A percentile compares a stretch with the other conserved stretches of the same genome.
Conservation (phyloP, 2,329 filamentous ascomycete species). For the Fusarium nelsonii region DNA sequence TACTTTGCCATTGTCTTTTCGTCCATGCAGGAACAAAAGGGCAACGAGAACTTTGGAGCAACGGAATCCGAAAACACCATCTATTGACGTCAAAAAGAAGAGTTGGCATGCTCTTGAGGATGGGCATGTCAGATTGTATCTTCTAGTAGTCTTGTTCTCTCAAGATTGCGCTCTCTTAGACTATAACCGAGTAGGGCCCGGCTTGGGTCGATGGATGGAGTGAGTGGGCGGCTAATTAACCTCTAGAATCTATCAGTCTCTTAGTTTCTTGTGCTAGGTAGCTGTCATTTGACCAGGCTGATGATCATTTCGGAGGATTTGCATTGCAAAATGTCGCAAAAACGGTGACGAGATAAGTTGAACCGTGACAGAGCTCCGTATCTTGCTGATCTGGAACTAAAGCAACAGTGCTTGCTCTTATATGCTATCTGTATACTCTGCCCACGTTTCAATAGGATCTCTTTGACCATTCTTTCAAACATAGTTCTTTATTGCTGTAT, state of each 20-base stretch:
- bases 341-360: not conserved
- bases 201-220: conserved; percentile 8
- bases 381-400: conserved; percentile 1
- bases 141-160: not conserved
- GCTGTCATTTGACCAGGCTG: conserved; percentile 32
- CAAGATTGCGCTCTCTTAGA: conserved; percentile 33
- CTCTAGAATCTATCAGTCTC: conserved; percentile 13
- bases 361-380: not conserved
- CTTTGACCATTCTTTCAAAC: conserved; percentile 14
- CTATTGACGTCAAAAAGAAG: conserved; percentile 17
- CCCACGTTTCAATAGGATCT: conserved; percentile 21
- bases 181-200: conserved; percentile 15
- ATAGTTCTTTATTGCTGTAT: conserved; percentile 5
- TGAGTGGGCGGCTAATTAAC: conserved; percentile 32
- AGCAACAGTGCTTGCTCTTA: not conserved
- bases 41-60: not conserved
- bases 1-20: not conserved
- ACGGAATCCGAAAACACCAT: conserved; percentile 4
- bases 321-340: conserved; percentile 18
- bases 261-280: conserved; percentile 17
- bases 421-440: conserved; percentile 8
- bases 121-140: conserved; percentile 3
- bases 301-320: conserved; percentile 17
- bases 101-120: conserved; percentile 2
- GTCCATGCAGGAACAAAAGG: not conserved